Evolutionary conservation across 306 rosid species (phyloP), one percentile per base, ranked within the genome.

Genomic region (Canavalia gladiata): DNA sequence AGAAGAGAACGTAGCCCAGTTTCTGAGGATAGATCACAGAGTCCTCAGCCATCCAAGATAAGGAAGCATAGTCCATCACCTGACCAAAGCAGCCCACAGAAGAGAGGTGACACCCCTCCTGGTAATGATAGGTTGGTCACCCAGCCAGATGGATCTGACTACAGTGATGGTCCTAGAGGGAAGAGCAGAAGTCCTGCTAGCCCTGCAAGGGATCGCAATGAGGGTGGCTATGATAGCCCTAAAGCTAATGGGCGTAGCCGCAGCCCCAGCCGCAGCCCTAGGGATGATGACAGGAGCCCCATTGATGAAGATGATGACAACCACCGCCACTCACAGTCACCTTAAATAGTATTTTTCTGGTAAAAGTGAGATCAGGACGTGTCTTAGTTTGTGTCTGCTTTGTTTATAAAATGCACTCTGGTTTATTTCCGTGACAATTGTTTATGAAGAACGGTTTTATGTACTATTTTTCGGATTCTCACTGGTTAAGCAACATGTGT

Each of bases 221-320:
- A 50, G 4, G 13, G 81, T 45, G 69, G 70, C 63, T 56, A 78
- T 62, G 84, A 57, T 7, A 89, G 89, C 81, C 92, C 88, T 1
- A 89, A 84, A 78, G 65, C 71, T 4, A 88, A 89, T 71, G 94
- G 92, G 0, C 83, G 75, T 4, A 77, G 82, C 81, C 84, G 8
- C 1, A 77, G 80, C 11, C 77, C 78, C 0, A 87, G 88, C 43
- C 84, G 68, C 1, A 90, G 92, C 66, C 90, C 91, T 18, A 83
- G 87, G 81, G 92, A 87, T 37, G 91, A 87, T 42, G 92, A 89
- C 45, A 81, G 87, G 85, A 93, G 95, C 85, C 96, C 97, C 43
- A 39, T 84, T 28, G 87, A 87, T 0, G 88, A 90, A 0, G 91
- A 87, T 11, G 91, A 91, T 50, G 91, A 83, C 63, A 86, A 83